Evolutionary conservation across 2,329 filamentous ascomycete species (phyloP).

Genomic region (Lomentospora prolificans): DNA sequence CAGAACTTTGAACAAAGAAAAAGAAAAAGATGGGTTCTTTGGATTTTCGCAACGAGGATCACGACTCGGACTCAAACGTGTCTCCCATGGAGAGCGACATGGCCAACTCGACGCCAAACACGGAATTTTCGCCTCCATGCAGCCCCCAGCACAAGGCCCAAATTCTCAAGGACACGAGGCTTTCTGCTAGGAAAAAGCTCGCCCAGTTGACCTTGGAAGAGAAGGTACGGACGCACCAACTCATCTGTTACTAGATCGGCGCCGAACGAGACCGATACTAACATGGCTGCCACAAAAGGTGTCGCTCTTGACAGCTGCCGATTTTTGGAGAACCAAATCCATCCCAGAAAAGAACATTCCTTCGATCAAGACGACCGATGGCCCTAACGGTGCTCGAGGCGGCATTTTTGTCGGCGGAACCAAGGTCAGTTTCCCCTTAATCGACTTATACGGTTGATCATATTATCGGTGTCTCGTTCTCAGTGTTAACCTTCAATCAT

Average conservation of each 20-base stretch:
- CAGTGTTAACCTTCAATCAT: slow-evolving; percentile 11
- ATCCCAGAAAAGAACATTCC: slow-evolving; percentile 55
- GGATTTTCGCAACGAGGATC: slow-evolving; percentile 6
- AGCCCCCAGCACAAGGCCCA: slow-evolving; percentile 30
- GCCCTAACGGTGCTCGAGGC: slow-evolving; percentile 60
- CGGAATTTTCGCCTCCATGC: slow-evolving; percentile 35
- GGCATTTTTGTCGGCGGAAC: slow-evolving; percentile 60
- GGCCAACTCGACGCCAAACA: slow-evolving; percentile 36
- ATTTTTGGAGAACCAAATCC: slow-evolving; percentile 61
- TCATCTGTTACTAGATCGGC: neutral
- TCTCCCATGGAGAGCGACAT: slow-evolving; percentile 6
- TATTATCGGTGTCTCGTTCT: too few relatives aligned
- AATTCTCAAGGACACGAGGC: slow-evolving; percentile 27
- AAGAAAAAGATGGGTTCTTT: neutral
- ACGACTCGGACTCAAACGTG: slow-evolving; percentile 4
- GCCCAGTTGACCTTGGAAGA: slow-evolving; percentile 44
- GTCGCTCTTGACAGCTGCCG: slow-evolving; percentile 49
- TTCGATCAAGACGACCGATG: slow-evolving; percentile 57
- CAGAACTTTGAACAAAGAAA: neutral
- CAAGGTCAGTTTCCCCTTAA: slow-evolving; percentile 31
- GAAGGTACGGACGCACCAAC: slow-evolving; percentile 31
- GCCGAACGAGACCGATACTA: neutral
- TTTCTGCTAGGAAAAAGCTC: slow-evolving; percentile 38
- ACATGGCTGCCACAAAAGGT: slow-evolving; percentile 27
- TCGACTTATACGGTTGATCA: too few relatives aligned